These are phyloP conservation scores for Elsinoe perseae DNA, from an alignment of 2,329 filamentous ascomycete genomes.

Conservation along the genomic window DNA sequence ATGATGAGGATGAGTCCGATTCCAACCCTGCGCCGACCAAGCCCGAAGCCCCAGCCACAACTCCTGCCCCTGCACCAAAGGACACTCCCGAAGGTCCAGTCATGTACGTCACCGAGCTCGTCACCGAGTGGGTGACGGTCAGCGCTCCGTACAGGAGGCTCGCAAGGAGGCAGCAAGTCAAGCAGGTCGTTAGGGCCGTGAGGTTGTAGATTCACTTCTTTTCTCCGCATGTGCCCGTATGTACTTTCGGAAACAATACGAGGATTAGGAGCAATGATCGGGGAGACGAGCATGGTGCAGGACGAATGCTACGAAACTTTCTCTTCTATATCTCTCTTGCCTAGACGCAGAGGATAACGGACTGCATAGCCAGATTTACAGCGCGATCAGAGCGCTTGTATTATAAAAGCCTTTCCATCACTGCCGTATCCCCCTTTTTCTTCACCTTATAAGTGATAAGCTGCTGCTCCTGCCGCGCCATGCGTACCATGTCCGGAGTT, in stretches of 20 bases:
- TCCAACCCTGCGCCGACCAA: slow-evolving; percentile 28
- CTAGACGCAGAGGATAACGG: neutral
- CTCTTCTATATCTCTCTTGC: slow-evolving; percentile 8
- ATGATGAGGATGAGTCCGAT: slow-evolving; percentile 40
- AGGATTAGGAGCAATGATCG: too few species aligned
- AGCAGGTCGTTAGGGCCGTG: neutral
- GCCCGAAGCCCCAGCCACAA: slow-evolving; percentile 25
- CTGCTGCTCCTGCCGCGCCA: too few species aligned
- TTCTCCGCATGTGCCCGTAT: too few species aligned
- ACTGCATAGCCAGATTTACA: neutral
- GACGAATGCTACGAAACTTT: slow-evolving; percentile 4
- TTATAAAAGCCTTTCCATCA: neutral
- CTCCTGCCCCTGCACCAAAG: neutral
- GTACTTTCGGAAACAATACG: too few species aligned
- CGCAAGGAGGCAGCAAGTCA: slow-evolving; percentile 1
- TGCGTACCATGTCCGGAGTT: too few species aligned
- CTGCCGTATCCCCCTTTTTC: neutral
- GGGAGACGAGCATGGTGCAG: neutral
- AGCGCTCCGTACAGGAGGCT: slow-evolving; percentile 5
- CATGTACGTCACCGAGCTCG: slow-evolving; percentile 1
- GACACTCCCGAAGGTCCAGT: neutral
- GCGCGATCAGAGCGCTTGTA: slow-evolving; percentile 8
- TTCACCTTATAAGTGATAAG: neutral
- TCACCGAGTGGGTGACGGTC: slow-evolving; percentile 3
- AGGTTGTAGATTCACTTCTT: neutral